phyloP scores from a whole-genome alignment of 2,329 filamentous ascomycete genomes.

The Teratosphaeria gauchensis region DNA sequence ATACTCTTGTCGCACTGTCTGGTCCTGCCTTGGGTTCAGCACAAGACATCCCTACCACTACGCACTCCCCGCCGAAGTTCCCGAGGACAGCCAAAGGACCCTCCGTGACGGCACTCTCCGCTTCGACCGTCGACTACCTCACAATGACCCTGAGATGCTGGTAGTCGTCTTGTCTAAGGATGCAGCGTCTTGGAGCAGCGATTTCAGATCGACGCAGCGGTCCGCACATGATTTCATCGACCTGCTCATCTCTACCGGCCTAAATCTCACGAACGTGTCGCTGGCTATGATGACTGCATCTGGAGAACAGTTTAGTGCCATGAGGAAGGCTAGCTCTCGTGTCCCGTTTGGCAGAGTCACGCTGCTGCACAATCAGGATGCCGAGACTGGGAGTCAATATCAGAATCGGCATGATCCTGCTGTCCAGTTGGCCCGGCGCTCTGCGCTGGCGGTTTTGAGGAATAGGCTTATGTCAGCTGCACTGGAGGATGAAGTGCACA shows the following conservation, averaged over 20 bases:
- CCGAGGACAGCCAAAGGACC: not conserved
- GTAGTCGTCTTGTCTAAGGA: constrained; percentile 8
- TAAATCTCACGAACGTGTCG: constrained; percentile 6
- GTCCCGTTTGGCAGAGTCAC: constrained; percentile 6
- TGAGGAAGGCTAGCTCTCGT: constrained; percentile 1
- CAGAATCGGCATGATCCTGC: constrained; percentile 8
- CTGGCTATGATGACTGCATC: constrained; percentile 9
- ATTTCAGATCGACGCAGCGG: constrained; percentile 9
- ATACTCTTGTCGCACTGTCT: constrained; percentile 8
- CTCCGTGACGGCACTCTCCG: constrained; percentile 7
- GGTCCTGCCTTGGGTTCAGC: constrained; percentile 6
- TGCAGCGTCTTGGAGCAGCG: constrained; percentile 10
- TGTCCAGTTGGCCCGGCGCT: constrained; percentile 15
- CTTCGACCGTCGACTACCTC: constrained; percentile 1
- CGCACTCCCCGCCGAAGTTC: not conserved
- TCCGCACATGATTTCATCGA: constrained; percentile 8
- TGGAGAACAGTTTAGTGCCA: constrained; percentile 4
- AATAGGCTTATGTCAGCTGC: constrained; percentile 27
- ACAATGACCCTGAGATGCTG: constrained; percentile 4
- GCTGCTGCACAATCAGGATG: constrained; percentile 3
- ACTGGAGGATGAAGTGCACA: constrained; percentile 24
- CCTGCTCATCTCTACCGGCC: constrained; percentile 4
- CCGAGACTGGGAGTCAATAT: constrained; percentile 3
- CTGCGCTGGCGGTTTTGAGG: constrained; percentile 21
- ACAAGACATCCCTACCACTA: not conserved